Evolutionary conservation across 768 basidiomycete species (phyloP), one percentile per base, ranked within the genome.

Genomic region (Fomitopsis pulvina): DNA sequence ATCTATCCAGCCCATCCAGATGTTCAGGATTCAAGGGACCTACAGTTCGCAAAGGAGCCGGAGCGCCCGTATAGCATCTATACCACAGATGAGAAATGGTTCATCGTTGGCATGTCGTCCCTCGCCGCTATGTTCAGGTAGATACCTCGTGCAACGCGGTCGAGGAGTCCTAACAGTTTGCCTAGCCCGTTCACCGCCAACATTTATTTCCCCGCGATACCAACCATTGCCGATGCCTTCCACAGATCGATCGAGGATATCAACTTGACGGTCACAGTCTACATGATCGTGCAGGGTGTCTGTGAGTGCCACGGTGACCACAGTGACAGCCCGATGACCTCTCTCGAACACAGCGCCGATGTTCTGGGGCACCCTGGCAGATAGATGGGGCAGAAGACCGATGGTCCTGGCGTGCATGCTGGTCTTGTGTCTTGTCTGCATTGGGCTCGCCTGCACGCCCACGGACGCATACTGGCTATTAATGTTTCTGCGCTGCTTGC

Each of bases 161-260:
- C 4, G 9, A 21, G 18, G 4, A 22, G n/a, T 21, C 38, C 12
- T 12, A n/a, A 28, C 41, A 22, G 12, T 34, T 21, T 41, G 8
- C 27, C 7, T 41, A 52, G 52, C 26, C 54, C 52, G 18, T 49
- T 89, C 10, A 85, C 87, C 1, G 75, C 85, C 2, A 88, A 81
- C 50, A 84, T 90, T 50, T 91, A 89, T 61, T 79, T 88, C 41
- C 87, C 88, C 5, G 87, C 82, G 11, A 83, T 93, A 34, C 90
- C 89, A 1, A 71, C 76, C 0, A 66, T 92, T 21, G 73, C 82
- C 0, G 53, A 52, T 18, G 83, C 69, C 3, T 88, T 93, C 59
- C 61, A 81, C 57, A 78, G 80, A 49, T 78, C 82, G 0, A 74
- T 74, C 8, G 85, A 88, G 57, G 70, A 81, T 9, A 89, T 92